These are phyloP conservation scores for Auriscalpium microsporum DNA, from an alignment of 768 basidiomycete genomes.

Conservation along the genomic window DNA sequence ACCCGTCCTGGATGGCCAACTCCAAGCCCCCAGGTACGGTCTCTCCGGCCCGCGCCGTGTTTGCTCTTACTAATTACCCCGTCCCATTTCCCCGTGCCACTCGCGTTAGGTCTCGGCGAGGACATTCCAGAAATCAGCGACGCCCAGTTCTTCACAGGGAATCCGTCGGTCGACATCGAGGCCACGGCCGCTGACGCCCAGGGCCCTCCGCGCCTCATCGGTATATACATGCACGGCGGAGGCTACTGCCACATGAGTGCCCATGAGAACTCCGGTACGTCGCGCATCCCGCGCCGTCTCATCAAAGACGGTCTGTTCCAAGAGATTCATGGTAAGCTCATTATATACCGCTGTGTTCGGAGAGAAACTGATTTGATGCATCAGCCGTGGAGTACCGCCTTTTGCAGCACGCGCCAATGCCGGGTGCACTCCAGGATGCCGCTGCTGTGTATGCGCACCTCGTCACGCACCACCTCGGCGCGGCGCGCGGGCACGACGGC, in stretches of 20 bases:
- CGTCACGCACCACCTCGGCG: constrained; percentile 21
- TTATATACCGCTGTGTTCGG: not conserved
- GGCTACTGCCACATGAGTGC: constrained; percentile 53
- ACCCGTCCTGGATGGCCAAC: not conserved
- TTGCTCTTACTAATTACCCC: too few relatives aligned
- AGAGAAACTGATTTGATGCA: not conserved
- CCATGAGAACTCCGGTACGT: constrained; percentile 39
- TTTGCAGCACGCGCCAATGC: constrained; percentile 44
- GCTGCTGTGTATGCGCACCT: constrained; percentile 45
- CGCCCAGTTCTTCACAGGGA: not conserved
- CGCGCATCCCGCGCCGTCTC: constrained; percentile 38
- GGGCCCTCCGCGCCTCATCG: constrained; percentile 27
- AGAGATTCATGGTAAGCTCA: constrained; percentile 24
- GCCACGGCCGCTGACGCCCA: constrained; percentile 20
- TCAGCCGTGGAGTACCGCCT: constrained; percentile 42
- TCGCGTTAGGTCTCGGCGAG: not conserved
- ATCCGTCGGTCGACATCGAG: constrained; percentile 13
- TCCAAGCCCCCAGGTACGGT: not conserved
- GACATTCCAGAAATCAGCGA: constrained; percentile 1
- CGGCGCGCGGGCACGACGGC: constrained; percentile 16
- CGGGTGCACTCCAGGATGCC: constrained; percentile 45
- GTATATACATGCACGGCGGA: constrained; percentile 47
- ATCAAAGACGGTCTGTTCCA: constrained; percentile 31
- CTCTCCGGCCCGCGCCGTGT: too few relatives aligned
- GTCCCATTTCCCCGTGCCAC: not conserved